phyloP scores from a whole-genome alignment of 1,139 yeast species.

The Yamadazyma buinensis region DNA sequence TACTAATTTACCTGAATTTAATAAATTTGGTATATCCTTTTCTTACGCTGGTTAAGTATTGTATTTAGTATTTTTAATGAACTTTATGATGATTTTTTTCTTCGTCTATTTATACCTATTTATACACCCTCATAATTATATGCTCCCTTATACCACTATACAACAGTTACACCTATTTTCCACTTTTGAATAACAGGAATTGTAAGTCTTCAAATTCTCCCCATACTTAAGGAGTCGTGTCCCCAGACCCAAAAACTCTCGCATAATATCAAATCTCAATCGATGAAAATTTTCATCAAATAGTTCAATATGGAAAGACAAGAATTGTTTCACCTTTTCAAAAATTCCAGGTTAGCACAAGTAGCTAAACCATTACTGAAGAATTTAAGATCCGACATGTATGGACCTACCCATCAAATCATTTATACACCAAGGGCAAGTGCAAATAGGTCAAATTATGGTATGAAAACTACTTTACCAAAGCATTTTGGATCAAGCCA shows the following conservation, averaged over 20 bases:
- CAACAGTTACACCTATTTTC: no score
- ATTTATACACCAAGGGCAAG: slow-evolving; percentile 42
- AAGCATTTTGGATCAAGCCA: slow-evolving; percentile 40
- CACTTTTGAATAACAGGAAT: no score
- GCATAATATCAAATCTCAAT: not conserved
- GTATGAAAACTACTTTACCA: slow-evolving; percentile 43
- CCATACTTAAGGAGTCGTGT: not conserved
- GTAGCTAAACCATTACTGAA: slow-evolving; percentile 42
- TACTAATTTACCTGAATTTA: slow-evolving; percentile 33
- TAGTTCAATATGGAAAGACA: slow-evolving; percentile 20
- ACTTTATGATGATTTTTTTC: no score
- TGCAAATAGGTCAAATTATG: slow-evolving; percentile 42
- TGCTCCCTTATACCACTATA: no score
- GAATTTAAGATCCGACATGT: slow-evolving; percentile 27
- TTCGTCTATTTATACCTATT: no score
- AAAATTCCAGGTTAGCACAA: slow-evolving; percentile 43
- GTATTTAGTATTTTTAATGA: no score
- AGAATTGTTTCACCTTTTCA: slow-evolving; percentile 38
- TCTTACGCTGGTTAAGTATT: slow-evolving; percentile 30
- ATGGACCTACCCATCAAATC: slow-evolving; percentile 43
- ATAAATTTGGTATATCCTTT: slow-evolving; percentile 36
- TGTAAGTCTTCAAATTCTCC: no score
- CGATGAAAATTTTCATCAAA: slow-evolving; percentile 6
- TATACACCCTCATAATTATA: no score
- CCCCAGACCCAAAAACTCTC: no score